phyloP scores from a whole-genome alignment of 2,329 filamentous ascomycete genomes.

The Ilyonectria destructans region DNA sequence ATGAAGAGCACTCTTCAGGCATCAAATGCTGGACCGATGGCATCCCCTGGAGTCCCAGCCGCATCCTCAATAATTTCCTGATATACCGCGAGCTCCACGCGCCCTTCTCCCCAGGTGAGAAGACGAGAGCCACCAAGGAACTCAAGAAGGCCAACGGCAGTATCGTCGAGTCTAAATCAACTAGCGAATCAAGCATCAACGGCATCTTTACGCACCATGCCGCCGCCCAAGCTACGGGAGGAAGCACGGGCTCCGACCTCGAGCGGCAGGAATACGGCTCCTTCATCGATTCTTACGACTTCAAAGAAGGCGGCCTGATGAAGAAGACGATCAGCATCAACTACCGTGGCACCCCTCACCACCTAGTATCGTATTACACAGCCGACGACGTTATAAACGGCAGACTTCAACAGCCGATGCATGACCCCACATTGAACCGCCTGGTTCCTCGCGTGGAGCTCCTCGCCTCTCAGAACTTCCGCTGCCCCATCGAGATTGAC shows the following conservation, averaged over 20 bases:
- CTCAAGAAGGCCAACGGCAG: conserved; percentile 61
- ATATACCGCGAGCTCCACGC: conserved; percentile 88
- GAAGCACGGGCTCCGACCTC: conserved; percentile 60
- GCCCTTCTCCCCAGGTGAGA: conserved; percentile 85
- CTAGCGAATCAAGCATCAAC: conserved; percentile 17
- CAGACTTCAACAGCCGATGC: conserved; percentile 73
- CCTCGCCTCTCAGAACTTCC: conserved; percentile 76
- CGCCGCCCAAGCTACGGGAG: conserved; percentile 43
- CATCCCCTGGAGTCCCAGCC: conserved; percentile 90
- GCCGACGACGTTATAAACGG: conserved; percentile 80
- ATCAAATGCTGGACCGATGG: conserved; percentile 98
- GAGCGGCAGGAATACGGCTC: conserved; percentile 75
- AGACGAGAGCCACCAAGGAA: conserved; percentile 86
- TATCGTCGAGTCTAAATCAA: conserved; percentile 53
- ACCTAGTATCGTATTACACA: conserved; percentile 91
- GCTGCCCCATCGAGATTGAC: conserved; percentile 70
- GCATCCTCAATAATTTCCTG: conserved; percentile 87
- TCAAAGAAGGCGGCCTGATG: conserved; percentile 85
- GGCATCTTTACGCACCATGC: conserved; percentile 26
- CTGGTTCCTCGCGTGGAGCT: conserved; percentile 72
- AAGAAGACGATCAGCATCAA: conserved; percentile 95
- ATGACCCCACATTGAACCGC: conserved; percentile 46
- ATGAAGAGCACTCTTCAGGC: conserved; percentile 90
- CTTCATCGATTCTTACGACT: conserved; percentile 90
- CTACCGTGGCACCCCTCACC: conserved; percentile 82